These are phyloP conservation scores for Drechslerella stenobrocha DNA, from an alignment of 2,329 filamentous ascomycete genomes.

Conservation along the genomic window DNA sequence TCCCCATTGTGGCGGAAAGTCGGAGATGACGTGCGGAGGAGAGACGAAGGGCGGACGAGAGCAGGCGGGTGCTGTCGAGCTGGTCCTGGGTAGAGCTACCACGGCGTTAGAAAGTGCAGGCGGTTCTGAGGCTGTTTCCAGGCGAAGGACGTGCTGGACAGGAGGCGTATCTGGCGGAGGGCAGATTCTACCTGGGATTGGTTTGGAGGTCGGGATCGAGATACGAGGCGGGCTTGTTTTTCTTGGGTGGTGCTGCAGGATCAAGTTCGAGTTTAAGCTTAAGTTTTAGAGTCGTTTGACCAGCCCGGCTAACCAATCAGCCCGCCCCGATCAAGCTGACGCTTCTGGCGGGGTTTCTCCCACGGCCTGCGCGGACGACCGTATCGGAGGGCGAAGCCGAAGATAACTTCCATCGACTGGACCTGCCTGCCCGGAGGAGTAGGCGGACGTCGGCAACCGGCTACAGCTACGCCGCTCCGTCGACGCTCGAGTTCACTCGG, in stretches of 20 bases:
- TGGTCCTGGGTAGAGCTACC: constrained; percentile 6
- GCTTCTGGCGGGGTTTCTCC: background rate
- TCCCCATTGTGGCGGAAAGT: constrained; percentile 63
- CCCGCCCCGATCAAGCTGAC: constrained; percentile 18
- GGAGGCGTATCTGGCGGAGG: too few species aligned
- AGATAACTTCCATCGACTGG: constrained; percentile 1
- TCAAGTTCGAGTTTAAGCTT: constrained; percentile 37
- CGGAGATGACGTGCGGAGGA: constrained; percentile 16
- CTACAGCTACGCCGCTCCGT: too few species aligned
- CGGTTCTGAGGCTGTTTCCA: background rate
- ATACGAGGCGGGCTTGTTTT: too few species aligned
- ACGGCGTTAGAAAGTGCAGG: background rate
- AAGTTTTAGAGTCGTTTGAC: constrained; percentile 45
- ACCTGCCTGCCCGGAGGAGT: constrained; percentile 1
- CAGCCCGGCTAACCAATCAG: constrained; percentile 38
- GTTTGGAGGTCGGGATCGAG: too few species aligned
- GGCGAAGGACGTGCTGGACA: constrained; percentile 7
- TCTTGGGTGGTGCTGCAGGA: constrained; percentile 26
- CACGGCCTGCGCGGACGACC: background rate
- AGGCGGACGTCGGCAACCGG: background rate
- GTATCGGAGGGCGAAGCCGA: background rate
- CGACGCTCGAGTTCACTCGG: constrained; percentile 1
- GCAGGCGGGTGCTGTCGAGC: constrained; percentile 2
- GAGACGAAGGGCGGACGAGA: background rate
- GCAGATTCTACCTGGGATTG: too few species aligned